Conservation (phyloP, 768 basidiomycete species). For the Boletellus ananas region DNA sequence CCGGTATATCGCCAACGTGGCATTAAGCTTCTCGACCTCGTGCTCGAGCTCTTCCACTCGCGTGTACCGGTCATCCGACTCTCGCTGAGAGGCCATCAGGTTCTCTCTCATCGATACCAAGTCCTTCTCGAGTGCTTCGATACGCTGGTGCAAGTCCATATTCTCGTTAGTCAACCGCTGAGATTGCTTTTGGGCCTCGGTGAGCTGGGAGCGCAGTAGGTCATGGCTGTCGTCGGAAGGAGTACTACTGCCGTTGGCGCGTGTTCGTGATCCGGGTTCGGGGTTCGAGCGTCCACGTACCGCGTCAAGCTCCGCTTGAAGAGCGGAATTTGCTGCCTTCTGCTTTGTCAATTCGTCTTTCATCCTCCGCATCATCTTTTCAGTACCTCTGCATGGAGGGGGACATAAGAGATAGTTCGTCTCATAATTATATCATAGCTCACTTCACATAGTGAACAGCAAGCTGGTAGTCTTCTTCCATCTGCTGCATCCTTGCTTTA, state of each 20-base stretch:
- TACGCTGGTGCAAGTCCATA: conserved; percentile 66
- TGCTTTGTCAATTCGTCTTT: conserved; percentile 93
- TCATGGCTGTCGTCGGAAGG: conserved; percentile 74
- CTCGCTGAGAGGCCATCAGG: conserved; percentile 67
- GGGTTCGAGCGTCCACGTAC: conserved; percentile 56
- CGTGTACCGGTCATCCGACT: conserved; percentile 72
- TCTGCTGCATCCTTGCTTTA: conserved; percentile 76
- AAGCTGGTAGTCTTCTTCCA: conserved; percentile 94
- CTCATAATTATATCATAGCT: conserved; percentile 32
- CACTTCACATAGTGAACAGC: conserved; percentile 98
- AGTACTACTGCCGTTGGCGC: conserved; percentile 73
- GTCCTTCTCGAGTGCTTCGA: conserved; percentile 73
- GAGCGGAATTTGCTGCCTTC: conserved; percentile 71
- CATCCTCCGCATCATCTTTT: conserved; percentile 96
- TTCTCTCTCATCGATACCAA: conserved; percentile 66
- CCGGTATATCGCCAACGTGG: conserved; percentile 69
- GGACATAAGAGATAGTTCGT: conserved; percentile 14
- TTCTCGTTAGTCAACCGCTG: conserved; percentile 73
- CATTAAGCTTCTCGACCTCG: conserved; percentile 73
- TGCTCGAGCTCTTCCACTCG: conserved; percentile 78
- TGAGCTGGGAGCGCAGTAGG: conserved; percentile 62
- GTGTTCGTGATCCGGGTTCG: conserved; percentile 47
- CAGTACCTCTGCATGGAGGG: conserved; percentile 68
- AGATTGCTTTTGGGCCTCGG: conserved; percentile 73
- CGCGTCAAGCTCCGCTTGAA: conserved; percentile 82